Base-by-base conservation (phyloP, 371 early-diverging fungal species). In the Syncephalis plumigaleata region DNA sequence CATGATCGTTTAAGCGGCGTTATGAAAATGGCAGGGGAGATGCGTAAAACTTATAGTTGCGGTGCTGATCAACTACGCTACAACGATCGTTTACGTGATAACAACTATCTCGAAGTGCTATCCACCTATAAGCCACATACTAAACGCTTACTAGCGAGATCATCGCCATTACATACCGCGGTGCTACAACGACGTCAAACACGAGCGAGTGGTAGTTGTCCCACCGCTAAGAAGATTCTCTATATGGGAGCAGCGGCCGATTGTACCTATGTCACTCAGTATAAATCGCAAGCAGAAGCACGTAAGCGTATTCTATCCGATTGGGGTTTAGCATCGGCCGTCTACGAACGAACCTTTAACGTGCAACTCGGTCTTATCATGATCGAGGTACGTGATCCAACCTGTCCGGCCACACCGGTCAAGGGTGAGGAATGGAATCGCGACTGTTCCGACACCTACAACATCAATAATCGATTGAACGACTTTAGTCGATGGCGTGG, bases 401-500 rank as follows among this genome's bases (percentile, higher is more conserved):
- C 55, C 7, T 86, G 87, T 51, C 77, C 80, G 0, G 38, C 69
- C 0, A 50, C 55, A 2, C 60, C 56, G 8, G 62, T 61, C 52
- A 42, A 55, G 7, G 53, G 54, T 13, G 50, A 58, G 39, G 55
- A 65, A 15, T 94, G 90, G 90, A 94, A 94, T 63, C 71, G 71
- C 20, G 77, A 58, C 7, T 96, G 94, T 61, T 60, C 67, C 15
- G 52, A 59, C n/a, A 46, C 53, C 11, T 91, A 89, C 59, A 56
- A 73, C 5, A 83, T 96, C 46, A 75, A 73, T 42, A 55, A 74
- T 26, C 76, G 96, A 11, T 60, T 96, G 18, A 80, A 74, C 52
- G 94, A 91, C 55, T 96, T 96, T 58, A 81, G 84, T 44, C 37
- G 59, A 15, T 96, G 97, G 97, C 67, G 95, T 51, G 88, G 85